A percentile compares a stretch with the other conserved stretches of the same genome.
Evolutionary conservation across 805 yeast genomes (phyloP).

Genomic region (Wickerhamiella siamensis): DNA sequence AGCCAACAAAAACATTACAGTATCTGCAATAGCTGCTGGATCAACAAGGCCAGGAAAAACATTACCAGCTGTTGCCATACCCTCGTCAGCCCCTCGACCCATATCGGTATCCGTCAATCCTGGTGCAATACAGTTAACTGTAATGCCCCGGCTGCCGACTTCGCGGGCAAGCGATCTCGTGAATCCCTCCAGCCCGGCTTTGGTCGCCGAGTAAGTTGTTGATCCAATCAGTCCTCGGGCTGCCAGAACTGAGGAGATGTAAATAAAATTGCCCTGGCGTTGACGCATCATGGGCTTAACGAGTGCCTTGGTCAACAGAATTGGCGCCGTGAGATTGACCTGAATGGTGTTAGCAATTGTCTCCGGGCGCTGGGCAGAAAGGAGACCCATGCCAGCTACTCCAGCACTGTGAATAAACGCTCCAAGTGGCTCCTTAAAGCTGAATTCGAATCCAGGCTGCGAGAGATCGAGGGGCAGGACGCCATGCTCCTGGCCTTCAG

Average conservation of each 20-base stretch:
- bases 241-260: constrained; percentile 51
- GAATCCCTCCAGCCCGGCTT: constrained; percentile 55
- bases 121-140: constrained; percentile 56
- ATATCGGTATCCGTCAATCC: constrained; percentile 59
- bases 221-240: constrained; percentile 35
- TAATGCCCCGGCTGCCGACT: constrained; percentile 34
- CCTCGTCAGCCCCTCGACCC: constrained; percentile 18
- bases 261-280: constrained; percentile 33
- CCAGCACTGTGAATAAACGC: constrained; percentile 48
- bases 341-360: constrained; percentile 35
- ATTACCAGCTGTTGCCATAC: constrained; percentile 3
- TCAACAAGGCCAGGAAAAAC: constrained; percentile 11
- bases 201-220: constrained; percentile 51
- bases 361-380: constrained; percentile 30
- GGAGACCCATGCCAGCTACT: constrained; percentile 39
- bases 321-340: constrained; percentile 48
- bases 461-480: constrained; percentile 12
- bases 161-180: constrained; percentile 48
- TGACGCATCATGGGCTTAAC: constrained; percentile 35
- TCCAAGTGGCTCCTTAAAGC: constrained; percentile 19
- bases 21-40: constrained; percentile 13
- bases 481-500: constrained; percentile 10
- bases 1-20: constrained; percentile 11
- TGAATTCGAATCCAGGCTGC: constrained; percentile 4
- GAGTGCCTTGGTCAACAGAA: constrained; percentile 41